phyloP scores from a whole-genome alignment of 148 eudicot species.

The Camellia japonica region DNA sequence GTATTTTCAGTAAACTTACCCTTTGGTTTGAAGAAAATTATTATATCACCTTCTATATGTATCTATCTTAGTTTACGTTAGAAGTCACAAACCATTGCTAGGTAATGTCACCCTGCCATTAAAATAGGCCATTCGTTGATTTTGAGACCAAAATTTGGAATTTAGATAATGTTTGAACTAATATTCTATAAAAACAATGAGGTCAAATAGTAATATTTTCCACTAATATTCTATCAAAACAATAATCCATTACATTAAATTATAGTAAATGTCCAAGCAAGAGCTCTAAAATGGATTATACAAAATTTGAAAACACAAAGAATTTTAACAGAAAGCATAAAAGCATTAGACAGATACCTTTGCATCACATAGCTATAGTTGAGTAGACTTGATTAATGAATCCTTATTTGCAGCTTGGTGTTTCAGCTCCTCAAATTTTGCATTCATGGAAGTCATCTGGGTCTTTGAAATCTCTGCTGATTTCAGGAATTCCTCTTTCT shows the following conservation, averaged over 20 bases:
- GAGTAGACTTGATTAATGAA: slow-evolving; percentile 54
- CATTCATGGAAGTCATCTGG: slow-evolving; percentile 40
- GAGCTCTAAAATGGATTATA: background rate
- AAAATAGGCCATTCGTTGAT: background rate
- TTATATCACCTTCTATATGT: background rate
- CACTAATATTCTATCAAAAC: background rate
- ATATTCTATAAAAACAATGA: background rate
- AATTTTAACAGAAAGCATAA: background rate
- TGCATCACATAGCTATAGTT: slow-evolving; percentile 68
- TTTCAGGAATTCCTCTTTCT: slow-evolving; percentile 75
- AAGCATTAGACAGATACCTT: slow-evolving; percentile 46
- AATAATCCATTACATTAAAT: too few species aligned
- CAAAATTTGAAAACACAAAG: background rate
- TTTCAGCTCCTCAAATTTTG: slow-evolving; percentile 60
- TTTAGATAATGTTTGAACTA: background rate
- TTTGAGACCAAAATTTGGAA: background rate
- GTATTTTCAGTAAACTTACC: too few species aligned
- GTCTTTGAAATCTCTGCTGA: slow-evolving; percentile 55
- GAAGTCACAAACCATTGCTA: background rate
- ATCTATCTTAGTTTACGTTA: background rate
- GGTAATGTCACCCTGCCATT: background rate
- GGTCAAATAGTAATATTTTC: background rate
- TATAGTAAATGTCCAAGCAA: background rate
- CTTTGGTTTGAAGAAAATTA: background rate
- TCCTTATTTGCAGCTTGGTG: slow-evolving; percentile 59